Base-by-base conservation (phyloP, 495 filamentous ascomycete species). In the Chaetomium fimeti region DNA sequence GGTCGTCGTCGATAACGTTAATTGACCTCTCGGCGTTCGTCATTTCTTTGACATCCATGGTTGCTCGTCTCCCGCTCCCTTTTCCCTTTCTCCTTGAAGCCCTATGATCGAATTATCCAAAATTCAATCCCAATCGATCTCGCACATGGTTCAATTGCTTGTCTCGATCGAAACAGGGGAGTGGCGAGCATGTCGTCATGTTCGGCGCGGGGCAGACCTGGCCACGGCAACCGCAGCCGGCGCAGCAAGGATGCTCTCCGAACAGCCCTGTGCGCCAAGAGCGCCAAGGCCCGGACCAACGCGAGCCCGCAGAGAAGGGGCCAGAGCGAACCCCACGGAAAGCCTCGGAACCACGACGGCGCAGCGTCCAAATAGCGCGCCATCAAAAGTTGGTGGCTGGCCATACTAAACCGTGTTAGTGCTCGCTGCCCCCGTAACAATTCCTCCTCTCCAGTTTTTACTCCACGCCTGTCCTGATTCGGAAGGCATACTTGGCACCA, bases 111-210 rank as follows among this genome's bases (percentile, higher is more conserved):
- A 13, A 43, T 43, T 43, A 1, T 43, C 40, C 40, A 16, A 43
- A 16, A 1, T 13, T 0, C 40, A 13, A 18, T 43, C 13, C 32
- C 32, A 36, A 36, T 11, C 12, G 8, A 36, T 36, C 5, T 11
- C 8, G 12, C 32, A 36, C 32, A 36, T 36, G 32, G 32, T 36
- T 11, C 32, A 36, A 36, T 36, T 5, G 32, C 32, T 43, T 13
- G 40, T 43, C n/a, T n/a, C n/a, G 16, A 18, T 43, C 5, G 40
- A 16, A 16, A 1, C 13, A 16, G 15, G 18, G 15, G 13, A 15
- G 40, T 43, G 40, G 40, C 40, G 11, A 43, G 28, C 8, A 57
- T 57, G 54, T 40, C 54, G 54, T 57, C 54, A 57, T 57, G 32
- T 15, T 38, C 32, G 32, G 9, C 29, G 54, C 54, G 54, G 54